These are phyloP conservation scores for Camelina neglecta DNA, from an alignment of 345 rosid genomes.

Conservation along the genomic window DNA sequence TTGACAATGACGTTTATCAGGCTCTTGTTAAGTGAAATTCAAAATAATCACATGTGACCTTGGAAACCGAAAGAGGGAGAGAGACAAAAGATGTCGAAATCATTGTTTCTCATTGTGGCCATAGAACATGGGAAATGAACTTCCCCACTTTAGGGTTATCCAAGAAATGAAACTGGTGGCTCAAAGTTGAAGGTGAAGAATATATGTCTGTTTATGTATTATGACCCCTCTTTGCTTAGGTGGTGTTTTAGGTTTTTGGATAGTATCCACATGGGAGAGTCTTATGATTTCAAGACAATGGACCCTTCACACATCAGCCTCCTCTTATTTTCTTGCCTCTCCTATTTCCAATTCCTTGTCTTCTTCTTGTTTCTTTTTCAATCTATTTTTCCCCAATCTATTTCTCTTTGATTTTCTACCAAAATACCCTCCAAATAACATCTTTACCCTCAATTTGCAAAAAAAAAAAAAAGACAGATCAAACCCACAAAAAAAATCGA, in stretches of 20 bases:
- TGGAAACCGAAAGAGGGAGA: constrained; percentile 33
- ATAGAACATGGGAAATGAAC: constrained; percentile 45
- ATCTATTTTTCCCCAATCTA: neutral
- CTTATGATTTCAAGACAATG: constrained; percentile 36
- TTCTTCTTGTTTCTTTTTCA: constrained; percentile 22
- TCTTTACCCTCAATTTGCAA: too few relatives aligned
- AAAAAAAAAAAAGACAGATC: too few relatives aligned
- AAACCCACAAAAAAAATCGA: too few relatives aligned
- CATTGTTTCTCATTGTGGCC: constrained; percentile 39
- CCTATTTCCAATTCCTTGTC: constrained; percentile 7
- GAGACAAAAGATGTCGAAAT: constrained; percentile 40
- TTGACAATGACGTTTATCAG: constrained; percentile 39
- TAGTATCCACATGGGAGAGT: constrained; percentile 42
- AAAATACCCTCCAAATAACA: too few relatives aligned
- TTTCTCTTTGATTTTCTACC: too few relatives aligned
- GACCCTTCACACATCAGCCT: constrained; percentile 29
- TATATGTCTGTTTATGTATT: constrained; percentile 44
- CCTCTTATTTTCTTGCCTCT: constrained; percentile 5
- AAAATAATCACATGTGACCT: constrained; percentile 35
- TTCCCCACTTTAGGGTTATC: constrained; percentile 43
- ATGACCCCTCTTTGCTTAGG: constrained; percentile 38
- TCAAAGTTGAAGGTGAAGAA: constrained; percentile 40
- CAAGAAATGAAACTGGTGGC: constrained; percentile 38
- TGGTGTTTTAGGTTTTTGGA: constrained; percentile 43
- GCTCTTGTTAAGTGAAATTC: constrained; percentile 26